Evolutionary conservation across 495 filamentous ascomycete genomes (phyloP).

Genomic region (Tetracladium setigerum): DNA sequence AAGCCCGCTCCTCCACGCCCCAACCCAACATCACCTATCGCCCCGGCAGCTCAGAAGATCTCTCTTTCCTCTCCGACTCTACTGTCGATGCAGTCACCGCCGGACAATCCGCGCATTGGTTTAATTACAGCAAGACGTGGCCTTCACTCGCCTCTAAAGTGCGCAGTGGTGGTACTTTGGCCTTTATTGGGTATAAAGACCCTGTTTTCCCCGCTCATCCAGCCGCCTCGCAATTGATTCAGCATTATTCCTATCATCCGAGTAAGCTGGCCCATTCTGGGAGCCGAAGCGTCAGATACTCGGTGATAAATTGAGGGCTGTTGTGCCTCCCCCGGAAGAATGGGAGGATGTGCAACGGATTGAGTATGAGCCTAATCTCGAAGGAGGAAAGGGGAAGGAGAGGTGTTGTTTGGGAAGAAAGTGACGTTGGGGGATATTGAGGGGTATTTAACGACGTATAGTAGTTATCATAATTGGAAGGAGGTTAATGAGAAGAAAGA

Average conservation of each 20-base stretch:
- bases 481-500: conserved; percentile 34
- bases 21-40: conserved; percentile 39
- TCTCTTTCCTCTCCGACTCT: conserved; percentile 37
- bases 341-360: conserved; percentile 44
- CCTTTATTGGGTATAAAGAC: conserved; percentile 59
- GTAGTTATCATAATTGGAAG: conserved; percentile 47
- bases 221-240: conserved; percentile 37
- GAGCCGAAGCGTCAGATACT: conserved; percentile 49
- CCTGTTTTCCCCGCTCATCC: conserved; percentile 42
- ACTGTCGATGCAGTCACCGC: conserved; percentile 49
- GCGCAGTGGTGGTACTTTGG: conserved; percentile 45
- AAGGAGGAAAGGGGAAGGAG: conserved; percentile 34
- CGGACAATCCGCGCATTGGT: conserved; percentile 61
- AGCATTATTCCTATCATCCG: conserved; percentile 38
- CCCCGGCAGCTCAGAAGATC: conserved; percentile 40
- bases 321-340: conserved; percentile 39
- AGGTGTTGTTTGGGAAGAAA: conserved; percentile 40
- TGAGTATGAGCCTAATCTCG: conserved; percentile 47
- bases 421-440: conserved; percentile 47
- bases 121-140: conserved; percentile 45
- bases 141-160: conserved; percentile 45
- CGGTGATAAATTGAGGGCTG: conserved; percentile 34
- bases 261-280: conserved; percentile 49
- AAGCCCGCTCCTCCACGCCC: conserved; percentile 30
- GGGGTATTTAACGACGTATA: conserved; percentile 49